Conservation (phyloP, 805 yeast species). For the Candida ascalaphidarum region DNA sequence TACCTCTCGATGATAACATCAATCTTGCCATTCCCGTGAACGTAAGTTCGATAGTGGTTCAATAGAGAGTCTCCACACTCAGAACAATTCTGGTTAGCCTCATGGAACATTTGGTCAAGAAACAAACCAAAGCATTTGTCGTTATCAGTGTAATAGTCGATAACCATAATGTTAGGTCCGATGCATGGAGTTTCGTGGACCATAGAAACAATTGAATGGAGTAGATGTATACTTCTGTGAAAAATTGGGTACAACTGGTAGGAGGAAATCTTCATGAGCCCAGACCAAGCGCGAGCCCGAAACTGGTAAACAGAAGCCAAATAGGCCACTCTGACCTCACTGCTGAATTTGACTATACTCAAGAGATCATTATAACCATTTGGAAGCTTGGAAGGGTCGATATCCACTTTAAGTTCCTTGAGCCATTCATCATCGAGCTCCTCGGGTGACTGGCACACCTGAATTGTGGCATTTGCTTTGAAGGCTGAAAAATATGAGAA, state of each 20-base stretch:
- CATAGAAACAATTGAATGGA: conserved; percentile 76
- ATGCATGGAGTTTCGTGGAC: conserved; percentile 85
- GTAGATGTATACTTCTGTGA: conserved; percentile 72
- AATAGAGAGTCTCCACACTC: conserved; percentile 69
- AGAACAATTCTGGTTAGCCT: conserved; percentile 59
- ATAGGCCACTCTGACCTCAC: conserved; percentile 27
- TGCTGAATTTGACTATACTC: conserved; percentile 26
- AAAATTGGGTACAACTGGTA: conserved; percentile 35
- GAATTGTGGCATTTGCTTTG: conserved; percentile 13
- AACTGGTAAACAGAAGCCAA: conserved; percentile 43
- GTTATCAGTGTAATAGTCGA: conserved; percentile 84
- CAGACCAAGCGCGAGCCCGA: conserved; percentile 41
- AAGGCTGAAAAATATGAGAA: conserved; percentile 15
- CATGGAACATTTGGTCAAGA: conserved; percentile 67
- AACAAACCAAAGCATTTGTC: conserved; percentile 88
- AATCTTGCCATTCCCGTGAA: conserved; percentile 77
- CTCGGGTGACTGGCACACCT: conserved; percentile 12
- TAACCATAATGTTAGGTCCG: conserved; percentile 79
- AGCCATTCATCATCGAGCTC: conserved; percentile 18
- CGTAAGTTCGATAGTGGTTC: conserved; percentile 81
- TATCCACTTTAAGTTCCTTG: conserved; percentile 15
- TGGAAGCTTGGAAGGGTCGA: conserved; percentile 26
- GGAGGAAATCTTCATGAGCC: conserved; percentile 24
- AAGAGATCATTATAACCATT: conserved; percentile 24
- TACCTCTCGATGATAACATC: conserved; percentile 63